Evolutionary conservation across 148 eudicot species (phyloP).

Genomic region (Polygonum maritimum): DNA sequence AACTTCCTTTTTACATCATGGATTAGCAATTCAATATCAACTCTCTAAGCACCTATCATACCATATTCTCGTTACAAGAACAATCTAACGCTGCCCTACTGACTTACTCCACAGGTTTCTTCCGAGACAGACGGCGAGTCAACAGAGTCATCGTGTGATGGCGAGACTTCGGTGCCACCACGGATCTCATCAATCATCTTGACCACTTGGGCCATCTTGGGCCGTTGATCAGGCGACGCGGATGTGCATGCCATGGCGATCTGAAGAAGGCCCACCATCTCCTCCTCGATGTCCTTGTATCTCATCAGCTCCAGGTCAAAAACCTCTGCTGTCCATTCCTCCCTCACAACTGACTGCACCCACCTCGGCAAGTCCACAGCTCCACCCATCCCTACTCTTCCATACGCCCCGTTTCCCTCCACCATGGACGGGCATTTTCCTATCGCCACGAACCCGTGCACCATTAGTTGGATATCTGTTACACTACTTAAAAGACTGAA

Average conservation of each 20-base stretch:
- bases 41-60: not conserved
- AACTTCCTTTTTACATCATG: constrained; percentile 1
- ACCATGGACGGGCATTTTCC: constrained; percentile 10
- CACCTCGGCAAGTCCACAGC: constrained; percentile 63
- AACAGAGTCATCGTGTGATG: not conserved
- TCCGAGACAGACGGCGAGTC: constrained; percentile 7
- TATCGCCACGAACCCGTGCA: not conserved
- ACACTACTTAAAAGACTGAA: not conserved
- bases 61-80: not conserved
- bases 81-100: not conserved
- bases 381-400: constrained; percentile 13
- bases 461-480: not conserved
- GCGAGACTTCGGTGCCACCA: constrained; percentile 3
- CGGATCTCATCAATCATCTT: constrained; percentile 88
- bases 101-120: constrained; percentile 2
- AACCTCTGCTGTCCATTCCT: constrained; percentile 96
- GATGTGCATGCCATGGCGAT: constrained; percentile 87
- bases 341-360: constrained; percentile 80
- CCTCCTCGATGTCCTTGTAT: constrained; percentile 96
- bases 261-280: constrained; percentile 77
- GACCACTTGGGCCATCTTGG: constrained; percentile 61
- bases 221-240: constrained; percentile 74
- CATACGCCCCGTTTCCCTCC: constrained; percentile 14
- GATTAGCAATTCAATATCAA: not conserved
- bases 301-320: constrained; percentile 80